Evolutionary conservation across 441 rosid species (phyloP).

Genomic region (Erodium texanum): DNA sequence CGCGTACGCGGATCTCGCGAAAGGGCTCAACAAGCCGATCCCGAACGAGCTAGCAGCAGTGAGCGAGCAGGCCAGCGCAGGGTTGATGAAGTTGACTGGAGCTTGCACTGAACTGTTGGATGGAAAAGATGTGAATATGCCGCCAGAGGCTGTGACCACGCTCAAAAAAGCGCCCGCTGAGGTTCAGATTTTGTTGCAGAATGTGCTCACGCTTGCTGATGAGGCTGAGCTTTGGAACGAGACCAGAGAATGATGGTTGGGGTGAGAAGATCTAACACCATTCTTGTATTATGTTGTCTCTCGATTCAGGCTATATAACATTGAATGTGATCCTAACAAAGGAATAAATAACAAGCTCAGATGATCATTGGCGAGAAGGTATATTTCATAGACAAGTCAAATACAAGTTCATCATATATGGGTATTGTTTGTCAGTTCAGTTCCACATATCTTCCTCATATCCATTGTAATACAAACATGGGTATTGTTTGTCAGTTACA

Average conservation of each 20-base stretch:
- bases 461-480: no score
- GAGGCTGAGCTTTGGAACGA: not conserved
- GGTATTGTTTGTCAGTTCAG: no score
- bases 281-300: not conserved
- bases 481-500: no score
- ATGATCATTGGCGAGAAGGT: no score
- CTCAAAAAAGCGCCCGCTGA: not conserved
- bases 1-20: not conserved
- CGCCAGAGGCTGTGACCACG: not conserved
- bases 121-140: not conserved
- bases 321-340: not conserved
- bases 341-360: not conserved
- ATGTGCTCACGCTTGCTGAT: not conserved
- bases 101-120: not conserved
- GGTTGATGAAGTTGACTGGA: not conserved
- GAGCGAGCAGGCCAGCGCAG: not conserved
- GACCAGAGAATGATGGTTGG: not conserved
- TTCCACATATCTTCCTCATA: no score
- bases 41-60: not conserved
- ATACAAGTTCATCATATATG: no score
- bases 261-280: no score
- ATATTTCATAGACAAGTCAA: no score
- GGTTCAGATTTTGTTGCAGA: not conserved
- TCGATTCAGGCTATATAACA: not conserved
- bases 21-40: not conserved